Base-by-base conservation (phyloP, 164 flowering plant genomes). In the Taxillus chinensis region DNA sequence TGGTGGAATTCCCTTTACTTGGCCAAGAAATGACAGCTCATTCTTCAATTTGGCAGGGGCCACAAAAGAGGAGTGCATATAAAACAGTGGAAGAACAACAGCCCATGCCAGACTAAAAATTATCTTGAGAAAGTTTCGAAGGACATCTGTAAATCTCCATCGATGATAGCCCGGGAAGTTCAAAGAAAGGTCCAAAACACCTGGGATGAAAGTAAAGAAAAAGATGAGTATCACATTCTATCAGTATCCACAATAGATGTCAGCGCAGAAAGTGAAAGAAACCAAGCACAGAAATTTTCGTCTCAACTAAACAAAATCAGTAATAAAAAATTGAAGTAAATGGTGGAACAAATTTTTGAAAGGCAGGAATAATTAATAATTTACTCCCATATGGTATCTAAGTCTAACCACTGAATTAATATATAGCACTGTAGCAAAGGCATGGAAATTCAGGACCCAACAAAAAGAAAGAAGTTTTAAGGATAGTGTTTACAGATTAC, bases 161-260 rank as follows among this genome's bases (percentile, higher is more conserved):
- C 96, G 78, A 64, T 86, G 96, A 67, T 74, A 86, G 13, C 86
- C 92, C 6, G 96, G 98, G 71, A 87, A 91, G 72, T 91, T 91
- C 77, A 95, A 63, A 64, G 81, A n/a, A 37, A 95, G 60, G 75
- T 95, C 99, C 86, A 95, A 64, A 56, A 85, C 45, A 79, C 98
- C 99, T 95, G 67, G 4, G 55, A 71, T 38, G 13, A 70, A 58
- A 43, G 0, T 43, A 58, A 67, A 6, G 64, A 58, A 39, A 45
- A 63, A 55, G 15, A 42, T 48, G 51, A 7, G 51, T 48, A 11
- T 8, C 4, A 7, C 51, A 11, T 14, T 41, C 41, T 4, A 37
- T 27, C 49, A 41, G 51, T 15, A 45, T 27, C 27, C 27, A 27
- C 2, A 27, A 27, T 27, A 27, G 27, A 27, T 27, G 27, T 27